Evolutionary conservation across 2,329 filamentous ascomycete genomes (phyloP), one percentile per base, ranked within the genome.

Genomic region (Curvularia sp.): DNA sequence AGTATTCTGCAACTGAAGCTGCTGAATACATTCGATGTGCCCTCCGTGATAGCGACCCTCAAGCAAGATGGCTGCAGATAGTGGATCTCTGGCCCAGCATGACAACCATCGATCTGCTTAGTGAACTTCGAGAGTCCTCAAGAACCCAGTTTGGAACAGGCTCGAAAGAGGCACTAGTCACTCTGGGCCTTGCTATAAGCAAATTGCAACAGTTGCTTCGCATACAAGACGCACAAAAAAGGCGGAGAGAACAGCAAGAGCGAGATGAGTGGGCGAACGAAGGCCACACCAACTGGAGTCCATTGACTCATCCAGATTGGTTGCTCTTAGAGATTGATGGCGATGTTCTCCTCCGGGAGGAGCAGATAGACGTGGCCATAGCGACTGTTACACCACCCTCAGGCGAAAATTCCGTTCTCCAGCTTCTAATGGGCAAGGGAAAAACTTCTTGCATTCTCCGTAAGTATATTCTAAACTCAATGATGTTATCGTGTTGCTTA

Each of bases 371-470:
- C 4, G 87, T 91, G 6, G 87, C 88, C 0, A 63, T 77, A 1
- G 84, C 86, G 0, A 91, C 85, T 18, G 86, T 88, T 1, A 74
- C 74, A 0, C 87, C 88, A 0, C 54, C 65, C 0, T 85, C 83
- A 0, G 75, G 77, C 0, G 61, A 74, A 0, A 89, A 89, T 58
- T 86, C 86, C 0, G 85, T 89, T 0, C 63, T 89, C 1, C 87
- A 90, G 60, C 82, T 90, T 74, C 86, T 89, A 59, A 90, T 90
- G 87, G 87, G 87, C 0, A 81, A 87, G 76, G 83, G 85, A 0
- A 88, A 87, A 71, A 87, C 85, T 0, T 89, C 88, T 0, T 84
- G 90, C 1, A 91, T 93, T 12, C 54, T 74, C 1, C 71, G 66
- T 73, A 65, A 61, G 65, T 66, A 15, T 3, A 5, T 32, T n/a